phyloP scores from a whole-genome alignment of 495 filamentous ascomycete genomes.

The Aspergillus nanangensis region DNA sequence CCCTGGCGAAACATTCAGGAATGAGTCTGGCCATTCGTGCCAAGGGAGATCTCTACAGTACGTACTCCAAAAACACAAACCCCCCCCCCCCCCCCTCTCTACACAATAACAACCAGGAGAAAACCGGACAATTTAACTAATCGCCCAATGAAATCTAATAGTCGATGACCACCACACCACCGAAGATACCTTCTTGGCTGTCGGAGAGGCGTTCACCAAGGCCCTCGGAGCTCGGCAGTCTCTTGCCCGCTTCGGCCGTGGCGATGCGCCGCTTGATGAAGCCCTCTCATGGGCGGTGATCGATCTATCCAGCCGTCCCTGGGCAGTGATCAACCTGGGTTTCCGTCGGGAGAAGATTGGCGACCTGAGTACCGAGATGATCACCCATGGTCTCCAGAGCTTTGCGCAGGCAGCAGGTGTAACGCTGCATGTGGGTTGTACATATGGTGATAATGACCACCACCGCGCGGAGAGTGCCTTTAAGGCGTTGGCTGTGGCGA shows the following conservation, averaged over 20 bases:
- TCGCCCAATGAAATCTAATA: too few species aligned
- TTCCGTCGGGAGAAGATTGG: conserved; percentile 89
- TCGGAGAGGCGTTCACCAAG: conserved; percentile 76
- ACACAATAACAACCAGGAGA: too few species aligned
- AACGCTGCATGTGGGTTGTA: conserved; percentile 87
- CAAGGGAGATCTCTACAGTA: conserved; percentile 87
- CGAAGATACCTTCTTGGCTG: conserved; percentile 90
- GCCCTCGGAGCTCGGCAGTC: conserved; percentile 74
- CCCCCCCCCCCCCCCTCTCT: neutral
- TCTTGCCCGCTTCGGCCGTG: conserved; percentile 82
- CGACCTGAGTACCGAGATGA: conserved; percentile 90
- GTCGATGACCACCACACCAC: conserved; percentile 99
- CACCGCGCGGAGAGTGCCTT: conserved; percentile 96
- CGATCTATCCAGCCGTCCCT: conserved; percentile 89
- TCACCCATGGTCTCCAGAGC: conserved; percentile 89
- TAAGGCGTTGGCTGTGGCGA: conserved; percentile 88
- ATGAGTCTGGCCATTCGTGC: conserved; percentile 82
- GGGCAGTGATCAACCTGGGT: conserved; percentile 72
- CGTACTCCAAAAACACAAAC: conserved; percentile 15
- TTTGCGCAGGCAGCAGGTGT: conserved; percentile 89
- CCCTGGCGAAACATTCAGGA: conserved; percentile 89
- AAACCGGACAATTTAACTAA: too few species aligned
- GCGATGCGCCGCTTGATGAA: conserved; percentile 91
- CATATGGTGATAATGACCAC: conserved; percentile 90
- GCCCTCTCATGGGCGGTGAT: conserved; percentile 91